Percentiles rank a stretch among this genome's conserved stretches.
Conservation (phyloP, 176 grass and related monocot genomes). For the Tillandsia leiboldiana region DNA sequence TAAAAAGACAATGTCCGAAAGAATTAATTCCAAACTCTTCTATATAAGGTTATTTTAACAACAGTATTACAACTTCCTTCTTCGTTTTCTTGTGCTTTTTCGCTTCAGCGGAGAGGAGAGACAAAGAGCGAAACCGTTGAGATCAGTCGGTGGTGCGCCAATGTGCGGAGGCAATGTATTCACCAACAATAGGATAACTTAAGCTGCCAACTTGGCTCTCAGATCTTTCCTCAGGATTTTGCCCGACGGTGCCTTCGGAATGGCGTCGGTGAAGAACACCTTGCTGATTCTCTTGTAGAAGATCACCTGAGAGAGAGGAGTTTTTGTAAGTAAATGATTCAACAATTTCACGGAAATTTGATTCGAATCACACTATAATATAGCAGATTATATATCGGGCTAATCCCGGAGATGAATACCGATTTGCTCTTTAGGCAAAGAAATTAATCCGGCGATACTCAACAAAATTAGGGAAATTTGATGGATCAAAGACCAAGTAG, state of each 20-base stretch:
- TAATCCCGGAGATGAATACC: background rate
- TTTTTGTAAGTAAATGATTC: background rate
- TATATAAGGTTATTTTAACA: background rate
- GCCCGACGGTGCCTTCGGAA: slow-evolving; percentile 76
- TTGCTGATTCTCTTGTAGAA: slow-evolving; percentile 88
- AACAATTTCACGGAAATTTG: background rate
- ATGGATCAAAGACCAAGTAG: no score
- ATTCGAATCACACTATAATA: slow-evolving; percentile 4
- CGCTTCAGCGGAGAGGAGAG: background rate
- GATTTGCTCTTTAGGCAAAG: no score
- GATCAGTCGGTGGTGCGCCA: background rate
- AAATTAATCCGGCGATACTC: no score
- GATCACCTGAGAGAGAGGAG: slow-evolving; percentile 44
- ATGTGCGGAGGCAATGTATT: background rate
- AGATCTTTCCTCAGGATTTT: slow-evolving; percentile 96
- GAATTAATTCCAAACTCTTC: background rate
- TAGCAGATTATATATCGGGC: background rate
- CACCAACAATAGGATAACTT: slow-evolving; percentile 8
- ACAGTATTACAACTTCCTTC: background rate
- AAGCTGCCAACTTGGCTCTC: slow-evolving; percentile 53
- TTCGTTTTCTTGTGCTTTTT: background rate
- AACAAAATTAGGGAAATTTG: no score
- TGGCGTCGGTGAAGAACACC: slow-evolving; percentile 67
- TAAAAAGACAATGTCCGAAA: background rate
- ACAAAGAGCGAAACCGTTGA: background rate